These are phyloP conservation scores for Rhododendron vialii DNA, from an alignment of 148 eudicot genomes.

Conservation along the genomic window DNA sequence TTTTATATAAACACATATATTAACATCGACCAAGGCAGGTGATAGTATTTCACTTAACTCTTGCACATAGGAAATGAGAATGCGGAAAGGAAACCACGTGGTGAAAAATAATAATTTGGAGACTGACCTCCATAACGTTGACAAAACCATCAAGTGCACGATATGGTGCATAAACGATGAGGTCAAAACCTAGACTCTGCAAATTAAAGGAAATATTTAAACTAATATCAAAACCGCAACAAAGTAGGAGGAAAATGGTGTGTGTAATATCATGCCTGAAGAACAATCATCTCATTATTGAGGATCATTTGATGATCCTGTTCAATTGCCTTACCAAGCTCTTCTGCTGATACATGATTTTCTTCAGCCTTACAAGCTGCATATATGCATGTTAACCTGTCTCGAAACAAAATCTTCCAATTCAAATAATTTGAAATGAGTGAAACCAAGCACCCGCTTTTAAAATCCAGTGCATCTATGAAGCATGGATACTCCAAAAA, in stretches of 20 bases:
- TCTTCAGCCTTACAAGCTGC: conserved; percentile 98
- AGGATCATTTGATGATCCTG: conserved; percentile 87
- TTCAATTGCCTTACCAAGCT: conserved; percentile 89
- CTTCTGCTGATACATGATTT: conserved; percentile 97
- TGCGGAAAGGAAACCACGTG: neutral
- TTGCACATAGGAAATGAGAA: neutral
- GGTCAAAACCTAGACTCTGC: conserved; percentile 97
- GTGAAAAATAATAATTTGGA: neutral
- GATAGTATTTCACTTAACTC: no score
- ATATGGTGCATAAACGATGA: conserved; percentile 90
- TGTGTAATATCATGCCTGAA: conserved; percentile 58
- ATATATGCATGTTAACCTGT: conserved; percentile 95
- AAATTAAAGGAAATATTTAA: conserved; percentile 17
- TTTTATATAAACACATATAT: neutral
- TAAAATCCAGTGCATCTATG: neutral
- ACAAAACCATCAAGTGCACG: conserved; percentile 85
- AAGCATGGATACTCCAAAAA: neutral
- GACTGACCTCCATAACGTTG: conserved; percentile 75
- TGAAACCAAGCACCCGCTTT: neutral
- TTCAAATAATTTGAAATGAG: neutral
- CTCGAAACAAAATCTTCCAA: neutral
- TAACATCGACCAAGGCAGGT: neutral
- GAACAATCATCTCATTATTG: conserved; percentile 91
- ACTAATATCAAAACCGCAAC: conserved; percentile 9
- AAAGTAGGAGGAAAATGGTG: neutral